Evolutionary conservation across 225 moss, liverwort and hornwort species (phyloP).

Genomic region (Pseudoscleropodium purum): DNA sequence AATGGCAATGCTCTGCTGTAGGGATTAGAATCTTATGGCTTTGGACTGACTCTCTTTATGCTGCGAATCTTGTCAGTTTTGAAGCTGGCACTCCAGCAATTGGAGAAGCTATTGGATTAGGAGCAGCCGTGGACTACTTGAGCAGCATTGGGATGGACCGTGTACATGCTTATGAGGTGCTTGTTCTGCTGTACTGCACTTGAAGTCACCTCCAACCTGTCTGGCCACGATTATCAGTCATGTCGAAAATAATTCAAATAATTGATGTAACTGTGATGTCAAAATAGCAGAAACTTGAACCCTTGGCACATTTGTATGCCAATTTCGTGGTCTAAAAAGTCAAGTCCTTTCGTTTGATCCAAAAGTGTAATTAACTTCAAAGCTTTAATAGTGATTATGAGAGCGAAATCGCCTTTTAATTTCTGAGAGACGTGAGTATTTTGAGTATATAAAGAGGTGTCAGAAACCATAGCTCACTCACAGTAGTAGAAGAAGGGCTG

Average conservation of each 20-base stretch:
- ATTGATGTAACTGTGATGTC: too few relatives aligned
- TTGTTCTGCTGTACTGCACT: not conserved
- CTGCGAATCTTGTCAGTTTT: conserved; percentile 31
- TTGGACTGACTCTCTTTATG: not conserved
- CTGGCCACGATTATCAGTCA: not conserved
- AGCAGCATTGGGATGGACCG: conserved; percentile 69
- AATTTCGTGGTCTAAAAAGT: not conserved
- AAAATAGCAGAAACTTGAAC: not conserved
- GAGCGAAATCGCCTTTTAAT: not conserved
- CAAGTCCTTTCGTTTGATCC: not conserved
- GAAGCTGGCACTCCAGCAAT: conserved; percentile 92
- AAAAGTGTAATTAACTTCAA: not conserved
- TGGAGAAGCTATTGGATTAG: conserved; percentile 75
- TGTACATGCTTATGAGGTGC: conserved; percentile 79
- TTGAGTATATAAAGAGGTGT: not conserved
- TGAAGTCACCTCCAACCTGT: not conserved
- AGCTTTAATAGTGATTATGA: not conserved
- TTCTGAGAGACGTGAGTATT: not conserved
- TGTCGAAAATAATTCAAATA: not conserved
- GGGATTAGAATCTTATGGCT: not conserved
- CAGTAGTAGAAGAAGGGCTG: not conserved
- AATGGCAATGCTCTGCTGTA: not conserved
- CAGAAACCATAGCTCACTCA: not conserved
- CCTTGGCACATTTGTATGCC: not conserved
- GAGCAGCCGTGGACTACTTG: conserved; percentile 76